Evolutionary conservation across 2,329 filamentous ascomycete species (phyloP).

Genomic region (Sarocladium strictum): DNA sequence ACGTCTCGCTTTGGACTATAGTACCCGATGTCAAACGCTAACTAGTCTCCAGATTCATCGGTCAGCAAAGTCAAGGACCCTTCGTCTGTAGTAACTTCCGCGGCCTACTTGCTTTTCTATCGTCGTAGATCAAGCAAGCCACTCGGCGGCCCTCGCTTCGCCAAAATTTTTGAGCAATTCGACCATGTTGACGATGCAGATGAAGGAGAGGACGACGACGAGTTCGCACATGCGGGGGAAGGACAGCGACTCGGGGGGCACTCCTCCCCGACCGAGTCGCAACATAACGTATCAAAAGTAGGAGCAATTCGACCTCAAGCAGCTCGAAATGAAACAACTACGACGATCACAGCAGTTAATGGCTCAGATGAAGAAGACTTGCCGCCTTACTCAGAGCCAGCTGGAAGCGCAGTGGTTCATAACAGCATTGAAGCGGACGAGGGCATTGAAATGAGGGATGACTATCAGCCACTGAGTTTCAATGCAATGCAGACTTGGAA

Average conservation of each 20-base stretch:
- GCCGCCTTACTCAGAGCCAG: slow-evolving; percentile 24
- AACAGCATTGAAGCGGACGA: slow-evolving; percentile 44
- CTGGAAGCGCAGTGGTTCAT: slow-evolving; percentile 24
- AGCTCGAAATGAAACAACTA: slow-evolving; percentile 37
- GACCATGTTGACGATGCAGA: slow-evolving; percentile 42
- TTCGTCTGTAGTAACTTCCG: slow-evolving; percentile 60
- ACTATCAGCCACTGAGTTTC: slow-evolving; percentile 26
- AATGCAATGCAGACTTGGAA: slow-evolving; percentile 31
- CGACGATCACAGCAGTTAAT: slow-evolving; percentile 22
- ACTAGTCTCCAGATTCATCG: slow-evolving; percentile 59
- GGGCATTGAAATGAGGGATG: slow-evolving; percentile 33
- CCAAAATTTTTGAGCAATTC: slow-evolving; percentile 62
- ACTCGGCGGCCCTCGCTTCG: slow-evolving; percentile 73
- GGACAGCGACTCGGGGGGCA: slow-evolving; percentile 74
- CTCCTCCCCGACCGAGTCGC: slow-evolving; percentile 44
- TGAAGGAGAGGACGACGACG: slow-evolving; percentile 40
- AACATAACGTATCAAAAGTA: background rate
- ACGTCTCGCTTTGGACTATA: slow-evolving; percentile 26
- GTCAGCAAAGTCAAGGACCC: slow-evolving; percentile 58
- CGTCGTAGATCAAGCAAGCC: slow-evolving; percentile 71
- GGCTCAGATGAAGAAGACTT: slow-evolving; percentile 23
- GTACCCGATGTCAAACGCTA: slow-evolving; percentile 25
- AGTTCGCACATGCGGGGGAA: slow-evolving; percentile 61
- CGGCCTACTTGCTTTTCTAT: slow-evolving; percentile 94
- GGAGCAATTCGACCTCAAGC: background rate